phyloP scores from a whole-genome alignment of 306 rosid genomes.

The Quercus cerris region DNA sequence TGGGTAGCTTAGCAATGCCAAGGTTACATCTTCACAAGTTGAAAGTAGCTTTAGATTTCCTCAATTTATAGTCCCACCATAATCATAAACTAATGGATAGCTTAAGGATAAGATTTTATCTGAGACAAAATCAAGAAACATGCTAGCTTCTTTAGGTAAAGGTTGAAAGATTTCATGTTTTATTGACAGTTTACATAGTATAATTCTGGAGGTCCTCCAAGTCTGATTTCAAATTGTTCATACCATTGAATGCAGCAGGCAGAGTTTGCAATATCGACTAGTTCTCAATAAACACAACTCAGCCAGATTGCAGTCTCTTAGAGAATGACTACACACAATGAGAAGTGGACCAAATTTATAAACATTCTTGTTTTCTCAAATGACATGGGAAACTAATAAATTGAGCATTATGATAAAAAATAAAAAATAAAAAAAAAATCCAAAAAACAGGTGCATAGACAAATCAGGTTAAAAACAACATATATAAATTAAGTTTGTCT shows the following conservation, averaged over 20 bases:
- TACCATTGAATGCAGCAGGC: background rate
- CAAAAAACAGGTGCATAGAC: background rate
- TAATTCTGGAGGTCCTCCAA: background rate
- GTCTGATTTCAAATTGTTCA: background rate
- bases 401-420: background rate
- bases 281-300: background rate
- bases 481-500: constrained; percentile 40
- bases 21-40: background rate
- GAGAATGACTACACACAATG: background rate
- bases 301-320: background rate
- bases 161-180: no score
- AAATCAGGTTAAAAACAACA: background rate
- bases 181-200: background rate
- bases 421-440: background rate
- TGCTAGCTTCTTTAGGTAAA: no score
- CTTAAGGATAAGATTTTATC: background rate
- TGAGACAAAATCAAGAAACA: no score
- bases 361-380: background rate
- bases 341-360: background rate
- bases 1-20: background rate
- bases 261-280: background rate
- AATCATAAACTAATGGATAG: background rate
- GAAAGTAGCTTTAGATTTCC: background rate
- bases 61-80: background rate
- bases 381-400: background rate